A percentile compares a stretch with the other conserved stretches of the same genome.
Conservation (phyloP, 345 rosid species). For the Lepidium sativum region DNA sequence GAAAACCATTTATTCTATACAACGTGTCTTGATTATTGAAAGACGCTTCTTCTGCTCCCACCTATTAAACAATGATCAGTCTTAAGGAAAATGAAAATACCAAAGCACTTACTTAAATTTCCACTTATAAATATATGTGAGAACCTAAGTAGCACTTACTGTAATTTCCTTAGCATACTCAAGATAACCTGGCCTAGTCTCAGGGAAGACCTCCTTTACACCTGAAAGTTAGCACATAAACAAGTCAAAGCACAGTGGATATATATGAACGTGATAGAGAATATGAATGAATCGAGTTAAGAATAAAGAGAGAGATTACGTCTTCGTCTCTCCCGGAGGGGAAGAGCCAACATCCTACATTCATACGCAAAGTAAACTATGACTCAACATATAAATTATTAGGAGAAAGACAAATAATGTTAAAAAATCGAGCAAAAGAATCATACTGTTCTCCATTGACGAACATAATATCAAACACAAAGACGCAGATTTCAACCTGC, state of each 20-base stretch:
- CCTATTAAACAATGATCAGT: constrained; percentile 27
- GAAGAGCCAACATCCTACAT: constrained; percentile 53
- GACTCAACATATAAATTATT: not conserved
- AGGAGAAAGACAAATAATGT: not conserved
- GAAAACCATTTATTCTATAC: constrained; percentile 45
- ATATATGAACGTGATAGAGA: not conserved
- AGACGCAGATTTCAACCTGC: constrained; percentile 80
- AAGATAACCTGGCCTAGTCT: constrained; percentile 57
- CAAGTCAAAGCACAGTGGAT: not conserved
- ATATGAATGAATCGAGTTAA: not conserved
- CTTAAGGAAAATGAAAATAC: not conserved
- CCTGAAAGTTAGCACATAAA: constrained; percentile 27
- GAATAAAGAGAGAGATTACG: constrained; percentile 30
- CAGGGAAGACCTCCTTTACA: constrained; percentile 51
- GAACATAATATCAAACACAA: constrained; percentile 85
- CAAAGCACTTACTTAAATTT: not conserved
- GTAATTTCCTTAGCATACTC: constrained; percentile 60
- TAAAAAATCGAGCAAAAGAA: constrained; percentile 21
- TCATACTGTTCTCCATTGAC: constrained; percentile 71
- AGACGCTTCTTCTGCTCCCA: constrained; percentile 51
- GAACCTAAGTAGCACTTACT: constrained; percentile 32
- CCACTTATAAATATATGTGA: not conserved
- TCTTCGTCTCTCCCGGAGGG: constrained; percentile 60
- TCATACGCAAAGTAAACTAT: constrained; percentile 3
- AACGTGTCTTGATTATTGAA: constrained; percentile 36